A percentile compares a stretch with the other conserved stretches of the same genome.
Evolutionary conservation across 345 rosid genomes (phyloP).

Genomic region (Rhizophora apiculata): DNA sequence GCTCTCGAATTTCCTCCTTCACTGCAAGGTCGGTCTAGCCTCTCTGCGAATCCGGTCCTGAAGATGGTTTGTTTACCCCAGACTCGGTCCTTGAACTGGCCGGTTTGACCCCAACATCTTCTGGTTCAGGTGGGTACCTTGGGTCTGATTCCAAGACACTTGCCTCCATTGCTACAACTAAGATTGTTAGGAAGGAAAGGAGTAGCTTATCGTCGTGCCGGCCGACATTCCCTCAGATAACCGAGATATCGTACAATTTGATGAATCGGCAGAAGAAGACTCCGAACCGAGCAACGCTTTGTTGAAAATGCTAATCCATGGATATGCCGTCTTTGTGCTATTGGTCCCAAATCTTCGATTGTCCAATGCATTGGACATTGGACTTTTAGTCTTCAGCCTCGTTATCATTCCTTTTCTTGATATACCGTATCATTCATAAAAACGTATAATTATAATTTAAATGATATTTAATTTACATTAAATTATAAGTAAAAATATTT

Average conservation of each 20-base stretch:
- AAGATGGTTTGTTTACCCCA: conserved; percentile 51
- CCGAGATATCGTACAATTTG: conserved; percentile 44
- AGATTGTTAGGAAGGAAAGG: conserved; percentile 73
- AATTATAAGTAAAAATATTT: too few species aligned
- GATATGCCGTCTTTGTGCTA: too few species aligned
- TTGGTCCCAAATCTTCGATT: too few species aligned
- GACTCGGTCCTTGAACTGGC: conserved; percentile 61
- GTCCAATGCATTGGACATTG: too few species aligned
- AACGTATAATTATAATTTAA: too few species aligned
- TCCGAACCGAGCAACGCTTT: conserved; percentile 84
- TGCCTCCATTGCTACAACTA: conserved; percentile 61
- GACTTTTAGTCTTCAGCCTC: too few species aligned
- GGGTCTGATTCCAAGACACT: conserved; percentile 50
- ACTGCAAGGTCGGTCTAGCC: conserved; percentile 57
- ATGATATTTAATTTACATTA: too few species aligned
- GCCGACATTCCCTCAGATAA: conserved; percentile 34
- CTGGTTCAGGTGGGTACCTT: conserved; percentile 49
- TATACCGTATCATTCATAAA: too few species aligned
- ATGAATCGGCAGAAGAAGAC: conserved; percentile 72
- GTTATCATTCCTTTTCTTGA: too few species aligned
- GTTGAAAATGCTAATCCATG: conserved; percentile 3
- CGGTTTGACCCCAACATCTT: conserved; percentile 51
- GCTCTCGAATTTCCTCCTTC: conserved; percentile 53
- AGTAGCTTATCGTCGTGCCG: conserved; percentile 58
- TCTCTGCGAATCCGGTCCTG: conserved; percentile 48